These are phyloP conservation scores for Vigna angularis DNA, from an alignment of 306 rosid species.

Conservation along the genomic window DNA sequence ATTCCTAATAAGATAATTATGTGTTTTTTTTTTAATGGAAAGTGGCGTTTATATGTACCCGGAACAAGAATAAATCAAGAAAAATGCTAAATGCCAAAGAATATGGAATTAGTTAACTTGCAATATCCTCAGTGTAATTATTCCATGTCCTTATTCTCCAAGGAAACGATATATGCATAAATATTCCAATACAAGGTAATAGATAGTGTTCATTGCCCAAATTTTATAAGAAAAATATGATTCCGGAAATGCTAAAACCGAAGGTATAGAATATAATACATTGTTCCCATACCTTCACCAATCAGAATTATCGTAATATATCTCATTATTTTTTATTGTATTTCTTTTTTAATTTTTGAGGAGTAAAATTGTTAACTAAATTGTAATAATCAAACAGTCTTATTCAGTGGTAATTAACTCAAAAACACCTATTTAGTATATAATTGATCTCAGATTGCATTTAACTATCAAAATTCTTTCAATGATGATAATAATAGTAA, in stretches of 20 bases:
- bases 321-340: too few relatives aligned
- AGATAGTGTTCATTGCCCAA: not conserved
- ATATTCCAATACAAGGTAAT: not conserved
- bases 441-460: too few relatives aligned
- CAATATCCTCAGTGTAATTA: not conserved
- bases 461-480: too few relatives aligned
- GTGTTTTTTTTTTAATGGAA: slow-evolving; percentile 12
- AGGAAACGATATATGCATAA: not conserved
- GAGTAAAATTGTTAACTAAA: too few relatives aligned
- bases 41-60: slow-evolving; percentile 5
- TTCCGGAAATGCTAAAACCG: not conserved
- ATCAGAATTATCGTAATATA: too few relatives aligned
- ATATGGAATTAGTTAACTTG: not conserved
- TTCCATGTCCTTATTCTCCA: not conserved
- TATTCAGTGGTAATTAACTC: too few relatives aligned
- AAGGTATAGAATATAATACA: not conserved
- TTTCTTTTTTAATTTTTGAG: too few relatives aligned
- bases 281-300: not conserved
- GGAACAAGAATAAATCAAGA: slow-evolving; percentile 32
- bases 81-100: slow-evolving; percentile 22
- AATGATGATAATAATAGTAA: too few relatives aligned
- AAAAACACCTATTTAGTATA: too few relatives aligned
- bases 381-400: too few relatives aligned
- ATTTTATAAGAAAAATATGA: not conserved
- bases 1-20: too few relatives aligned